phyloP scores from a whole-genome alignment of 805 yeast species.

The Cyberlindnera xylosilytica region DNA sequence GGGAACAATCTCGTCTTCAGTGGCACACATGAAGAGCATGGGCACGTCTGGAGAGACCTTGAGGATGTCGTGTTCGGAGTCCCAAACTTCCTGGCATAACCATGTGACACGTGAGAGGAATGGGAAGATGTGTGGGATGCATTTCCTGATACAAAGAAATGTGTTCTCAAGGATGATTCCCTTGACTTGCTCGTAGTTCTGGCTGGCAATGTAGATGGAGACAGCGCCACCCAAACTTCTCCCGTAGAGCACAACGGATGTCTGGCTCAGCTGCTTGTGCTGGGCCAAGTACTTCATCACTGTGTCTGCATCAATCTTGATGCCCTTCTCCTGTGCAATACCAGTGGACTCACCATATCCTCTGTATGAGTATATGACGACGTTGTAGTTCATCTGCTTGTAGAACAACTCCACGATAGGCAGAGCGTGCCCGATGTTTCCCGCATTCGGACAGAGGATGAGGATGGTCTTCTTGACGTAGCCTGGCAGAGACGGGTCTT shows the following conservation, averaged over 20 bases:
- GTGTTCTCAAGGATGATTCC: conserved; percentile 86
- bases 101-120: conserved; percentile 49
- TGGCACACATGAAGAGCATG: conserved; percentile 67
- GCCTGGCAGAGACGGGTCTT: conserved; percentile 35
- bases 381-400: conserved; percentile 63
- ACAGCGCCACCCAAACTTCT: conserved; percentile 95
- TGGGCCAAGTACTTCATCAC: conserved; percentile 55
- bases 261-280: conserved; percentile 49
- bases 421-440: conserved; percentile 87
- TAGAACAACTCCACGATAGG: conserved; percentile 76
- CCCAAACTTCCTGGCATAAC: conserved; percentile 81
- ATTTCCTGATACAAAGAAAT: conserved; percentile 68
- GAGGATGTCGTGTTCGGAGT: conserved; percentile 60
- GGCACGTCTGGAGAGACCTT: conserved; percentile 55
- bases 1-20: conserved; percentile 87
- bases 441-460: conserved; percentile 89
- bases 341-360: conserved; percentile 90
- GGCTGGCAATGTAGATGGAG: conserved; percentile 74
- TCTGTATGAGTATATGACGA: conserved; percentile 80
- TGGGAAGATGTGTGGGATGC: conserved; percentile 75
- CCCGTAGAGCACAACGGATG: conserved; percentile 72
- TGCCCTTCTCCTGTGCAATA: conserved; percentile 67
- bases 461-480: conserved; percentile 67
- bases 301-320: conserved; percentile 78
- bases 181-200: conserved; percentile 45